phyloP scores from a whole-genome alignment of 192 early-diverging fungal species.

The Globomyces pollinis-pini region DNA sequence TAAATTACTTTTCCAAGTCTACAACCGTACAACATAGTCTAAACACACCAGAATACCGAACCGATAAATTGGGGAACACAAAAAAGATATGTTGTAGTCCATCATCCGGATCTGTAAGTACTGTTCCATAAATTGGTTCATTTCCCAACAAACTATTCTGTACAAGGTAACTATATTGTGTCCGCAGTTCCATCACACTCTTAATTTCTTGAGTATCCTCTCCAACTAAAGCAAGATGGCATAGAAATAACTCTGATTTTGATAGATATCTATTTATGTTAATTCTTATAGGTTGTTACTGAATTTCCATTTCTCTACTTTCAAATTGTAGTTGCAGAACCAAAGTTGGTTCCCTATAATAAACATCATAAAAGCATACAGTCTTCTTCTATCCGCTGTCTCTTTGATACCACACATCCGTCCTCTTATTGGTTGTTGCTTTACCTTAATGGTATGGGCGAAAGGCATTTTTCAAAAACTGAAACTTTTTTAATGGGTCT shows the following conservation, averaged over 20 bases:
- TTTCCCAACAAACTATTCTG: not conserved
- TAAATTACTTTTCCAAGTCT: not conserved
- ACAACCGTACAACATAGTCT: not conserved
- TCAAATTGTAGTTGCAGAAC: not conserved
- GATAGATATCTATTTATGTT: no score
- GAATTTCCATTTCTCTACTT: not conserved
- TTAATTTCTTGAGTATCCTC: no score
- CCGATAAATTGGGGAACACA: not conserved
- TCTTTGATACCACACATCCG: slow-evolving; percentile 16
- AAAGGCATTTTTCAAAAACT: no score
- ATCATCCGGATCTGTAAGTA: not conserved
- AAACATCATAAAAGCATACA: not conserved
- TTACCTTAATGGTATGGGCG: no score
- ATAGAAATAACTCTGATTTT: no score
- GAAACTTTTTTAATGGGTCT: no score
- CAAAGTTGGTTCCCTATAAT: not conserved
- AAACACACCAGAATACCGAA: not conserved
- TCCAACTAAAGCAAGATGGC: no score
- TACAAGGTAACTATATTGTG: no score
- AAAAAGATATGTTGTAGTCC: not conserved
- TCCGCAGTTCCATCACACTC: no score
- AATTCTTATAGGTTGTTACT: no score
- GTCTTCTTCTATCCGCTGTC: slow-evolving; percentile 5
- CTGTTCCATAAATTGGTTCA: not conserved
- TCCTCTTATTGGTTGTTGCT: slow-evolving; percentile 15